A percentile compares a stretch with the other conserved stretches of the same genome.
Conservation (phyloP, 2,329 filamentous ascomycete species). For the Aspergillus novoparasiticus region DNA sequence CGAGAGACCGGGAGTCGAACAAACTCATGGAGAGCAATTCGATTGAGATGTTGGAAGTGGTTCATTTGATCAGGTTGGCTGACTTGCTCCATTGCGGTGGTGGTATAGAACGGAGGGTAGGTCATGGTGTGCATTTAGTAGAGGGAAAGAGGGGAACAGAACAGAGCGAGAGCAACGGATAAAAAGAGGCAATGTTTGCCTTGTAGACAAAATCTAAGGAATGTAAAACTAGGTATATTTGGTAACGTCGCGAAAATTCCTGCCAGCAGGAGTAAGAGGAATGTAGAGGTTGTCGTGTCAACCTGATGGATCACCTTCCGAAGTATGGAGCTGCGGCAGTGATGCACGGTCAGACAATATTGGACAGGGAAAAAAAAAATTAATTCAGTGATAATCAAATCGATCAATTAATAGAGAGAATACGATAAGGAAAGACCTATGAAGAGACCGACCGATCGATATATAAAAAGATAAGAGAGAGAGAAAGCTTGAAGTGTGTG, state of each 20-base stretch:
- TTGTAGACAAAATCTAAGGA: conserved; percentile 14
- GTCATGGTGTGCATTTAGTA: conserved; percentile 4
- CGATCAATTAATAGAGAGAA: neutral
- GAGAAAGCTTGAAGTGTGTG: conserved; percentile 13
- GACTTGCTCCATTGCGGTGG: conserved; percentile 20
- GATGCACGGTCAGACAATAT: conserved; percentile 13
- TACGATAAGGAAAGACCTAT: conserved; percentile 11
- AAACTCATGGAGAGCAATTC: conserved; percentile 51
- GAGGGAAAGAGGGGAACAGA: conserved; percentile 6
- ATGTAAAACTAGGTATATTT: conserved; percentile 13
- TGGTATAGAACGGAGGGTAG: conserved; percentile 6
- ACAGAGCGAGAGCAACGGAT: conserved; percentile 8
- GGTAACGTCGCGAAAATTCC: conserved; percentile 17
- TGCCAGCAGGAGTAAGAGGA: conserved; percentile 36
- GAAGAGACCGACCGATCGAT: conserved; percentile 15
- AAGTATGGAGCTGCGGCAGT: neutral
- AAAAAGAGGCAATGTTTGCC: conserved; percentile 8
- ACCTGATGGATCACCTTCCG: conserved; percentile 22
- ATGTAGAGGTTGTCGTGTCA: conserved; percentile 42
- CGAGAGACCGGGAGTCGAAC: conserved; percentile 50
- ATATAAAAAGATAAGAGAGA: conserved; percentile 22
- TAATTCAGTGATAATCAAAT: neutral
- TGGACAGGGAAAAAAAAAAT: conserved; percentile 8
- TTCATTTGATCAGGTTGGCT: conserved; percentile 15
- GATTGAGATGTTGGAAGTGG: conserved; percentile 33